A percentile compares a stretch with the other conserved stretches of the same genome.
Conservation (phyloP, 306 rosid genomes). For the Castanospermum australe region DNA sequence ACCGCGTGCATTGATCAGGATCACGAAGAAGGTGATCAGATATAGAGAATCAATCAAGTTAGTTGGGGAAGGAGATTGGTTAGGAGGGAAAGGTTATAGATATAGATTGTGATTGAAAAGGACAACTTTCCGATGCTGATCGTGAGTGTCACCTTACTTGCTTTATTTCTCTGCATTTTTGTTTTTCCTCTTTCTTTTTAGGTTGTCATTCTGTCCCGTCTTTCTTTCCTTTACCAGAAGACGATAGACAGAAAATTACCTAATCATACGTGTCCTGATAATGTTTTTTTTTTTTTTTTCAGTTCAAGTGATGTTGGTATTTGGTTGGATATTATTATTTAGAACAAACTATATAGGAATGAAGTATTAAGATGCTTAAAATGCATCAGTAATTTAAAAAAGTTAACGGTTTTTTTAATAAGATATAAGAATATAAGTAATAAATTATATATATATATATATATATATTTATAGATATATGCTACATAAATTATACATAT, state of each 20-base stretch:
- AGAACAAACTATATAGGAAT: too few species aligned
- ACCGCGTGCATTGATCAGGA: not conserved
- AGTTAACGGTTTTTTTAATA: too few species aligned
- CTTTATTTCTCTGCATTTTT: not conserved
- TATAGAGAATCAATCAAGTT: not conserved
- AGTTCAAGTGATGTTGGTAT: not conserved
- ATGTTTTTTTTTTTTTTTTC: not conserved
- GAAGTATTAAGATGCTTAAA: too few species aligned
- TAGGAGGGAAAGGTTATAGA: not conserved
- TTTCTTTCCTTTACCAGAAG: not conserved
- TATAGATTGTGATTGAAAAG: not conserved
- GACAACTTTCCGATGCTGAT: not conserved
- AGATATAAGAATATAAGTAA: too few species aligned
- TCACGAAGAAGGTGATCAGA: not conserved
- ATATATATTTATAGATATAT: too few species aligned
- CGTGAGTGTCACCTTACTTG: not conserved
- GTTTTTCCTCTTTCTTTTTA: not conserved
- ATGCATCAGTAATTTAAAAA: too few species aligned
- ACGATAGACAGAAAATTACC: not conserved
- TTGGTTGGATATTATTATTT: not conserved
- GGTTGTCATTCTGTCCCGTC: not conserved
- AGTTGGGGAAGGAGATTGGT: not conserved
- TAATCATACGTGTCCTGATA: not conserved
- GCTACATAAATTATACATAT: too few species aligned
- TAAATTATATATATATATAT: too few species aligned